Conservation (phyloP, 305 asterid species). For the Petunia hybrid region DNA sequence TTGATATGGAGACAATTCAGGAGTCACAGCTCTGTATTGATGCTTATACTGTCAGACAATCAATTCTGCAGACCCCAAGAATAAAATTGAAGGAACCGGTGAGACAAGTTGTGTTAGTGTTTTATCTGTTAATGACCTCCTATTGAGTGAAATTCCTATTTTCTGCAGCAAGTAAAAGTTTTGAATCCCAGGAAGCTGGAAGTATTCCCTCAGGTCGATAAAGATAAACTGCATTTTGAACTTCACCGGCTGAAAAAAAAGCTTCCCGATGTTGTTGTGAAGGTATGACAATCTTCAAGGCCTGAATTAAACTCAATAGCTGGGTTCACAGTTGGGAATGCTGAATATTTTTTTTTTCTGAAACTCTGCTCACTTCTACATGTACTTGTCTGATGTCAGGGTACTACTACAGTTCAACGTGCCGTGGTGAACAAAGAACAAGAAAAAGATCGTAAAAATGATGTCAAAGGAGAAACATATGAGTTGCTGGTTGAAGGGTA, state of each 20-base stretch:
- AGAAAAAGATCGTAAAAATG: constrained; percentile 29
- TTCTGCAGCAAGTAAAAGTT: constrained; percentile 70
- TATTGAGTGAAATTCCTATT: constrained; percentile 27
- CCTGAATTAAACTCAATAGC: neutral
- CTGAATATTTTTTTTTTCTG: constrained; percentile 16
- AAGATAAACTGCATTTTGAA: constrained; percentile 70
- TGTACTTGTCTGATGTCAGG: constrained; percentile 50
- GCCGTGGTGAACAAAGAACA: constrained; percentile 63
- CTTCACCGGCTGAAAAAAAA: constrained; percentile 66
- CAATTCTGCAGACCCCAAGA: constrained; percentile 70
- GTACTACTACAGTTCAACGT: constrained; percentile 78
- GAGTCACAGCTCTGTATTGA: constrained; percentile 67
- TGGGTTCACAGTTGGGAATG: constrained; percentile 4
- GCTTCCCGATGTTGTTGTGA: constrained; percentile 79
- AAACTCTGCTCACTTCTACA: constrained; percentile 29
- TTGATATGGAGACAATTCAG: constrained; percentile 69
- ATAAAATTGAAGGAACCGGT: constrained; percentile 83
- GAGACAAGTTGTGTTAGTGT: constrained; percentile 30
- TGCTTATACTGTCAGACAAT: constrained; percentile 68
- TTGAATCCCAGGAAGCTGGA: constrained; percentile 59
- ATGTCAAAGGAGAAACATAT: constrained; percentile 50
- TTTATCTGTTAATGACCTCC: constrained; percentile 6
- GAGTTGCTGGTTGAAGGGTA: constrained; percentile 93
- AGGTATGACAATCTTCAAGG: constrained; percentile 57
- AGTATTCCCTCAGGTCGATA: constrained; percentile 54